These are phyloP conservation scores for Platanthera guangdongensis DNA, from an alignment of 106 monocot species.

Conservation along the genomic window DNA sequence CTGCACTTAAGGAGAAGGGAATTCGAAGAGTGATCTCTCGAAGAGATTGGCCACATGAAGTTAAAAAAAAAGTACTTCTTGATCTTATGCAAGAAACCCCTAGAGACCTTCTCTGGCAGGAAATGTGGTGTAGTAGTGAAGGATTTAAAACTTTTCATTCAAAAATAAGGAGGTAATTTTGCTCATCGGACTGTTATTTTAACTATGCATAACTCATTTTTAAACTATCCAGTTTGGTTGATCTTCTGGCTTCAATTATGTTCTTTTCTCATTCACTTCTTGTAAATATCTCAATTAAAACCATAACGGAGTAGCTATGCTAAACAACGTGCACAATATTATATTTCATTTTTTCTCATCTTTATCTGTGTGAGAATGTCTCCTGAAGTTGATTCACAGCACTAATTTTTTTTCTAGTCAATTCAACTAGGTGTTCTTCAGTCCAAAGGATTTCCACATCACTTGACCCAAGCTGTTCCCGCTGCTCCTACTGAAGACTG, in stretches of 20 bases:
- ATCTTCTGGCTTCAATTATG: not conserved
- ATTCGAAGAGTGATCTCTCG: constrained; percentile 88
- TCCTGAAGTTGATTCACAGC: not conserved
- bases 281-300: not conserved
- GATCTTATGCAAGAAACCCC: constrained; percentile 98
- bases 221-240: not conserved
- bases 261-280: not conserved
- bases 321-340: not conserved
- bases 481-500: too few species aligned
- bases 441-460: too few species aligned
- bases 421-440: not conserved
- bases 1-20: constrained; percentile 97
- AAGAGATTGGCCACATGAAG: constrained; percentile 99
- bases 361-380: not conserved
- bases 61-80: constrained; percentile 90
- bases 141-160: constrained; percentile 73
- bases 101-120: constrained; percentile 78
- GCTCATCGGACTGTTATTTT: not conserved
- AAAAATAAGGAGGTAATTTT: constrained; percentile 70
- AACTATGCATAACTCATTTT: not conserved
- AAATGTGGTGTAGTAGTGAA: constrained; percentile 97
- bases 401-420: not conserved
- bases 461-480: too few species aligned
- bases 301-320: not conserved
- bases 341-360: not conserved